phyloP scores from a whole-genome alignment of 495 filamentous ascomycete species.

The Bacidia gigantensis region DNA sequence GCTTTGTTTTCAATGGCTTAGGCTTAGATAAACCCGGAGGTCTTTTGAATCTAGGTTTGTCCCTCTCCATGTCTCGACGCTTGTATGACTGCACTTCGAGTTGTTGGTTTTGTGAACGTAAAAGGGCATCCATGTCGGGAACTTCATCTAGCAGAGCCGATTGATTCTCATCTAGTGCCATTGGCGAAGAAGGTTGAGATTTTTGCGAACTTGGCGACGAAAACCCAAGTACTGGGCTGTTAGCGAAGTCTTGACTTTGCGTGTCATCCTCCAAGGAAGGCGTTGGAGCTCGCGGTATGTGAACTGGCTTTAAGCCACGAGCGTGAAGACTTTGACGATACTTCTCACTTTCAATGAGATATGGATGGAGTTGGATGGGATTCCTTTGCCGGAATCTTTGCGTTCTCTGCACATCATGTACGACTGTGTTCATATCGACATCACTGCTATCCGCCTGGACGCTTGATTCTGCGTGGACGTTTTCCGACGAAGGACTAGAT shows the following conservation, averaged over 20 bases:
- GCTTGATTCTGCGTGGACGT: too few relatives aligned
- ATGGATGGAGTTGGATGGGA: slow-evolving; percentile 64
- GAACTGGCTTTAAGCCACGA: slow-evolving; percentile 49
- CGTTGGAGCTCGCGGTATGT: slow-evolving; percentile 26
- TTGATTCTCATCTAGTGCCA: not conserved
- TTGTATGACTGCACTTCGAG: slow-evolving; percentile 19
- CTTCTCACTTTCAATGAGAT: slow-evolving; percentile 51
- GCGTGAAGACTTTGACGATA: slow-evolving; percentile 47
- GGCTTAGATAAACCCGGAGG: slow-evolving; percentile 13
- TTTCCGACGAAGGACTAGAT: too few relatives aligned
- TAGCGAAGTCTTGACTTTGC: slow-evolving; percentile 30
- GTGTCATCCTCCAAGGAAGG: slow-evolving; percentile 25
- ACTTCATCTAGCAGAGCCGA: slow-evolving; percentile 15
- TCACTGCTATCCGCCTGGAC: too few relatives aligned
- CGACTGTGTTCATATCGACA: too few relatives aligned
- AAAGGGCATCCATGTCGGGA: slow-evolving; percentile 16
- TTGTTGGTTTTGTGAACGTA: slow-evolving; percentile 2
- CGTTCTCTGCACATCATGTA: not conserved
- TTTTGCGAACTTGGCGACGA: not conserved
- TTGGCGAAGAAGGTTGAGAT: not conserved
- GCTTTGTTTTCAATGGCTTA: too few relatives aligned
- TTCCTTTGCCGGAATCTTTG: slow-evolving; percentile 50
- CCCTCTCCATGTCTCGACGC: slow-evolving; percentile 23
- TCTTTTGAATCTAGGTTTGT: slow-evolving; percentile 12
- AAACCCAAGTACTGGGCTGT: slow-evolving; percentile 1